phyloP scores from a whole-genome alignment of 257 asterid species.

The Ehretia macrophylla region DNA sequence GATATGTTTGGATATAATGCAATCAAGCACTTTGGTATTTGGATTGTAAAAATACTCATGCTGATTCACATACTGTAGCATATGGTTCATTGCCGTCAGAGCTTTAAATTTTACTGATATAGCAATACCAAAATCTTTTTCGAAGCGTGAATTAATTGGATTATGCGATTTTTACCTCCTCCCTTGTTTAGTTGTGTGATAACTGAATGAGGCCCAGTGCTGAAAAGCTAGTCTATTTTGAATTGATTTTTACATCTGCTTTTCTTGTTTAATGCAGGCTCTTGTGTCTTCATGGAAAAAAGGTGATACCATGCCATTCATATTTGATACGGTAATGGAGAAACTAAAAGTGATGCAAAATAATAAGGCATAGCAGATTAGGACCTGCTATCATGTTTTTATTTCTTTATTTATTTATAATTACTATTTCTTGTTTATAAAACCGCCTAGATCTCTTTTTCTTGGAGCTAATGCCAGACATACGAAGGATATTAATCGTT shows the following conservation, averaged over 20 bases:
- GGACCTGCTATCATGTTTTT: background rate
- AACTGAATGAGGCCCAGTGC: background rate
- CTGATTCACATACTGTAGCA: background rate
- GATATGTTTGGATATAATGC: background rate
- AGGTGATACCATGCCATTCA: conserved; percentile 90
- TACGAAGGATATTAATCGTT: background rate
- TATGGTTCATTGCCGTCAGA: background rate
- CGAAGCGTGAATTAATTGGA: too few relatives aligned
- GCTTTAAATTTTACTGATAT: too few relatives aligned
- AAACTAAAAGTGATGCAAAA: conserved; percentile 2
- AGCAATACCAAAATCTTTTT: too few relatives aligned
- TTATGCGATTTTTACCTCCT: too few relatives aligned
- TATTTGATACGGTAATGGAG: conserved; percentile 67
- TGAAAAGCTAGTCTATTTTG: background rate
- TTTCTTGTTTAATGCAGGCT: conserved; percentile 47
- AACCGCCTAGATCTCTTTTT: conserved; percentile 1
- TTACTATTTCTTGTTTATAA: conserved; percentile 7
- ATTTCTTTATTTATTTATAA: background rate
- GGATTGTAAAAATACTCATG: background rate
- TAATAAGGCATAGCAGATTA: too few relatives aligned
- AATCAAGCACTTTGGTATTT: background rate
- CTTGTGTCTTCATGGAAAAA: conserved; percentile 79
- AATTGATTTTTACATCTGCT: background rate
- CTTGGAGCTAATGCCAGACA: background rate
- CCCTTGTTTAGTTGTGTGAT: too few relatives aligned